phyloP scores from a whole-genome alignment of 2,329 filamentous ascomycete species.

The Penicillium hordei region DNA sequence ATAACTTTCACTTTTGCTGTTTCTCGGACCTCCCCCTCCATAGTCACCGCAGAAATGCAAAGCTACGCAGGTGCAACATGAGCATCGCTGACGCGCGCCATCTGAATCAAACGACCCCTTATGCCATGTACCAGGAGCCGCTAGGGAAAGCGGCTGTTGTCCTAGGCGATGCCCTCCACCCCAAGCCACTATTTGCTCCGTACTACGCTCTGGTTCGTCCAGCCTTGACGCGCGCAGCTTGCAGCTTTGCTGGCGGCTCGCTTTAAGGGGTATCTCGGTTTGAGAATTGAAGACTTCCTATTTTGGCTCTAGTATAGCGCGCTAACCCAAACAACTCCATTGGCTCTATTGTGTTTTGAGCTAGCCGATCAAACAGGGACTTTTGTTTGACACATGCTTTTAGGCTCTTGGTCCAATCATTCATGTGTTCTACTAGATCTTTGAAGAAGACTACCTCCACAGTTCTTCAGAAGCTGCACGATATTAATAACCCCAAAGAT shows the following conservation, averaged over 20 bases:
- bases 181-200: neutral
- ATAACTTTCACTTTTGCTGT: neutral
- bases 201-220: conserved; percentile 17
- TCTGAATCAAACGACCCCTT: conserved; percentile 11
- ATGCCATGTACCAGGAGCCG: neutral
- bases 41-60: neutral
- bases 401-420: neutral
- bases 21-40: neutral
- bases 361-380: conserved; percentile 2
- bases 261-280: conserved; percentile 6
- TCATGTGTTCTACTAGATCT: neutral
- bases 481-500: neutral
- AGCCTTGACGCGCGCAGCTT: conserved; percentile 19
- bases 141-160: neutral
- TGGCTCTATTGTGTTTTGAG: conserved; percentile 11
- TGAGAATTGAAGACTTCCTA: neutral
- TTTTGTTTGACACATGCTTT: neutral
- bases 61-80: neutral
- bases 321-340: neutral
- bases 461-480: neutral
- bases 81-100: conserved; percentile 13
- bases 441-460: neutral
- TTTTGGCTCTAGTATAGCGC: conserved; percentile 9
- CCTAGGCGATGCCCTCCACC: neutral
- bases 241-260: conserved; percentile 18